Evolutionary conservation across 805 yeast genomes (phyloP).

Genomic region (Yarrowia osloensis): DNA sequence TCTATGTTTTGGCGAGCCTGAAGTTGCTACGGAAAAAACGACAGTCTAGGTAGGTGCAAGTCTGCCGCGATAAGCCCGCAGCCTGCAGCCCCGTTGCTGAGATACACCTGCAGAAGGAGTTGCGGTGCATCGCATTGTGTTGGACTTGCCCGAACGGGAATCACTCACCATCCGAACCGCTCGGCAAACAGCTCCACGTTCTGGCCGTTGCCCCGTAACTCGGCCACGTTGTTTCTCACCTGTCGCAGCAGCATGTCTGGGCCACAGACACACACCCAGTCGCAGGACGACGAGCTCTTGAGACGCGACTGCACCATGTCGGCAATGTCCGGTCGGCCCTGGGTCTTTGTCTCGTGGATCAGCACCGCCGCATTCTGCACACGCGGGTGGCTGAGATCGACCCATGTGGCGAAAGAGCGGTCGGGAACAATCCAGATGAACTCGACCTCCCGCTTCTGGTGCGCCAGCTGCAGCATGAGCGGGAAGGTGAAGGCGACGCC

Average conservation of each 20-base stretch:
- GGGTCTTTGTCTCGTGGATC: slow-evolving; percentile 36
- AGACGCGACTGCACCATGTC: slow-evolving; percentile 35
- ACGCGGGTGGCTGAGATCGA: slow-evolving; percentile 36
- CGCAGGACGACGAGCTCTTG: not conserved
- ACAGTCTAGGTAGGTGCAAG: slow-evolving; percentile 1
- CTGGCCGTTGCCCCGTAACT: slow-evolving; percentile 37
- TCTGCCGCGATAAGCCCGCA: not conserved
- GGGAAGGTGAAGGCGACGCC: slow-evolving; percentile 43
- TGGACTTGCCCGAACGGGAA: not conserved
- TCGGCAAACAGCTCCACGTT: slow-evolving; percentile 39
- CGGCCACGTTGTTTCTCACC: slow-evolving; percentile 39
- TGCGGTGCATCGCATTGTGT: not conserved
- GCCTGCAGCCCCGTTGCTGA: not conserved
- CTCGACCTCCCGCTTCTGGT: slow-evolving; percentile 34
- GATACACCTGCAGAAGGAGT: not conserved
- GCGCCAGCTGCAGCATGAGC: slow-evolving; percentile 32
- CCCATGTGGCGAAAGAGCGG: slow-evolving; percentile 38
- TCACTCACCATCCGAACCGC: slow-evolving; percentile 40
- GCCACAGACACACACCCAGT: slow-evolving; percentile 41
- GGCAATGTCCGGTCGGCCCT: slow-evolving; percentile 40
- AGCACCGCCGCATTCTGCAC: slow-evolving; percentile 14
- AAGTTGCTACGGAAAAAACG: not conserved
- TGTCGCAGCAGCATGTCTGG: slow-evolving; percentile 40
- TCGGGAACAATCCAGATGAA: slow-evolving; percentile 42
- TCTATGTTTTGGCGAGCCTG: not conserved